A percentile compares a stretch with the other conserved stretches of the same genome.
These are phyloP conservation scores for Fusarium protoensiforme DNA, from an alignment of 2,329 filamentous ascomycete species.

Conservation along the genomic window DNA sequence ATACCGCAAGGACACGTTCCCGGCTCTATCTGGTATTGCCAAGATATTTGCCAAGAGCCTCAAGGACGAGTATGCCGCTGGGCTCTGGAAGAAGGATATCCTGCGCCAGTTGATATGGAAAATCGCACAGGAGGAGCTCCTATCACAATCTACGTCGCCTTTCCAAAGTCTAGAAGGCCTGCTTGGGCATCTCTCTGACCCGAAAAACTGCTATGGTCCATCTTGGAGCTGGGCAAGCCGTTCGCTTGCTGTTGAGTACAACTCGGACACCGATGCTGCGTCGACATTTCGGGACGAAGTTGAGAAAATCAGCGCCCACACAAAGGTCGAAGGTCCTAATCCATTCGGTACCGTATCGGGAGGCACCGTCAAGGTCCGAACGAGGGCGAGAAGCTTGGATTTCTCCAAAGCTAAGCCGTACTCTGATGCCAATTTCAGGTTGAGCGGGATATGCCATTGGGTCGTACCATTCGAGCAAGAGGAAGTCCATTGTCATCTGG, in stretches of 20 bases:
- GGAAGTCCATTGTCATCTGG: neutral
- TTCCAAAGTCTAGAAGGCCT: neutral
- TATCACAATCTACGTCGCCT: neutral
- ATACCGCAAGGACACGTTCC: neutral
- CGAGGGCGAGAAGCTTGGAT: neutral
- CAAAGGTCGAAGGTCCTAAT: neutral
- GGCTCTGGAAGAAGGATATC: neutral
- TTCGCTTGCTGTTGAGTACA: neutral
- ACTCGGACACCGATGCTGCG: neutral
- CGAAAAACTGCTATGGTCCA: neutral
- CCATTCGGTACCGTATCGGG: neutral
- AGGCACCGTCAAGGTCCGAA: neutral
- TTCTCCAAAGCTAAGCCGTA: neutral
- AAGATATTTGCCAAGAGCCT: neutral
- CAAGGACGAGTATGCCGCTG: neutral
- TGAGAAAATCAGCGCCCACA: neutral
- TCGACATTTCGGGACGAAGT: neutral
- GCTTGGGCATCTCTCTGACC: neutral
- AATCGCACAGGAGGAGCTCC: neutral
- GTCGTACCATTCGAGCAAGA: neutral
- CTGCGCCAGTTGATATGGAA: neutral
- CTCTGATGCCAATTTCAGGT: neutral
- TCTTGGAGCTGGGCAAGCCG: neutral
- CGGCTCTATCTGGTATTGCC: neutral
- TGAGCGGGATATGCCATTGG: neutral